These are phyloP conservation scores for Melaleuca alternifolia DNA, from an alignment of 345 rosid genomes.

Conservation along the genomic window DNA sequence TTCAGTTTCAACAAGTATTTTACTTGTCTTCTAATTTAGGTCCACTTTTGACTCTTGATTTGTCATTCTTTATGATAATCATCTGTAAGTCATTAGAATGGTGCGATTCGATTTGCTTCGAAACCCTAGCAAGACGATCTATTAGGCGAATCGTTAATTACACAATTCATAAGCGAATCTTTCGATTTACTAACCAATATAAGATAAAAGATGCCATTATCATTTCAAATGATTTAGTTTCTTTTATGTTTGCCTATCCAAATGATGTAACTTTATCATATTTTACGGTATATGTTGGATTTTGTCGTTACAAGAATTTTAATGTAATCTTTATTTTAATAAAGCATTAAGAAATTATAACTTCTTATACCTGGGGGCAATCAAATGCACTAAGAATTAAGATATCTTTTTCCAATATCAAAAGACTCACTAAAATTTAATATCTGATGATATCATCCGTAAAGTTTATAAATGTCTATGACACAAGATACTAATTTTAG, in stretches of 20 bases:
- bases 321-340: neutral
- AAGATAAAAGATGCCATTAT: neutral
- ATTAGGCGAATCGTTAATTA: neutral
- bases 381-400: neutral
- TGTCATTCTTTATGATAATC: neutral
- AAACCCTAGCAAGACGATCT: neutral
- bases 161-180: neutral
- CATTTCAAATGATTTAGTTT: neutral
- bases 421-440: neutral
- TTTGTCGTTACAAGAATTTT: neutral
- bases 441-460: neutral
- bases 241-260: neutral
- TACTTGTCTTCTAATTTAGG: neutral
- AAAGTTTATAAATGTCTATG: neutral
- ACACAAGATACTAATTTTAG: neutral
- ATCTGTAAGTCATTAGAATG: neutral
- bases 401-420: neutral
- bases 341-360: neutral
- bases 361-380: neutral
- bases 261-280: neutral
- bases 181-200: neutral
- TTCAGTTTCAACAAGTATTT: no score
- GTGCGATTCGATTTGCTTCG: neutral
- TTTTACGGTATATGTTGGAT: neutral
- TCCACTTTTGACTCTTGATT: neutral